Conservation (phyloP, 768 basidiomycete genomes). For the Stropharia rugosoannulata region DNA sequence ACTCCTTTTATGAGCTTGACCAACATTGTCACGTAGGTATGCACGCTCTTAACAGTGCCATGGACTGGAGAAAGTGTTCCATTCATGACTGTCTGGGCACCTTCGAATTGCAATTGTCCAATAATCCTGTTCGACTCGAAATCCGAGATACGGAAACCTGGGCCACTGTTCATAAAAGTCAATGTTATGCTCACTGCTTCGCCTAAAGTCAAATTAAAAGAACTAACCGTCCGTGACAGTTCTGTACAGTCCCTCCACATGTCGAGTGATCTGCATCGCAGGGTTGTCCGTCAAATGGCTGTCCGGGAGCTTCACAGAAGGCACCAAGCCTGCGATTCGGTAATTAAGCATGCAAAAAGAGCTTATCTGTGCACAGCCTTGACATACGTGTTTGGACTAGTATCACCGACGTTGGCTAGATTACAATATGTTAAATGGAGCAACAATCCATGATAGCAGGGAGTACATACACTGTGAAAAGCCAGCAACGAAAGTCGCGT, state of each 20-base stretch:
- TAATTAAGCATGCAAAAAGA: constrained; percentile 2
- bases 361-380: constrained; percentile 6
- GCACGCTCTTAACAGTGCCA: constrained; percentile 70
- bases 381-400: constrained; percentile 75
- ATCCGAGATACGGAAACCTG: constrained; percentile 72
- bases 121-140: constrained; percentile 77
- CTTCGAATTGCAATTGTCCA: constrained; percentile 66
- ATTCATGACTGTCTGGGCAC: constrained; percentile 65
- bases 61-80: constrained; percentile 42
- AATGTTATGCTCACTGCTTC: neutral
- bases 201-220: constrained; percentile 4
- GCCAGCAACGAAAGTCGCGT: constrained; percentile 68
- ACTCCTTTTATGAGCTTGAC: constrained; percentile 15
- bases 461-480: constrained; percentile 65
- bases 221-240: constrained; percentile 68
- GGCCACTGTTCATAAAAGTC: constrained; percentile 46
- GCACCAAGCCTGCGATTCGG: constrained; percentile 52
- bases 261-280: constrained; percentile 76
- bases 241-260: constrained; percentile 64
- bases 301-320: constrained; percentile 75
- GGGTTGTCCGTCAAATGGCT: constrained; percentile 61
- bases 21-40: constrained; percentile 69
- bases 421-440: constrained; percentile 6
- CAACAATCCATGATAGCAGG: constrained; percentile 1
- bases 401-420: constrained; percentile 79